Evolutionary conservation across 1,139 yeast species (phyloP).

Genomic region (Hansenula lynferdii): DNA sequence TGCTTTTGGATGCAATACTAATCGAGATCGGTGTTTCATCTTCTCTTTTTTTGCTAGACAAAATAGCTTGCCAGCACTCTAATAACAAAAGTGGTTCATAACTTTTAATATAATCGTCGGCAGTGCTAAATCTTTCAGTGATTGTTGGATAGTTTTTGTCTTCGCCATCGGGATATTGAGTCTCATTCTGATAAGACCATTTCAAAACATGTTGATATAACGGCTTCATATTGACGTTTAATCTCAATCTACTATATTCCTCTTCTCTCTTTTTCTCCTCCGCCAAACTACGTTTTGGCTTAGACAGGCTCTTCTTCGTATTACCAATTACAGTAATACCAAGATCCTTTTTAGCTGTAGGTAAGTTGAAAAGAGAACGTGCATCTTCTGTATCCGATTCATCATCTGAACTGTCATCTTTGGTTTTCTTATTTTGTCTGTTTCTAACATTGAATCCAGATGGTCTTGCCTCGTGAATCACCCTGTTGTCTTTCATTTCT

Average conservation of each 20-base stretch:
- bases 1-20: constrained; percentile 71
- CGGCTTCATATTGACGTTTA: constrained; percentile 75
- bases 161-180: constrained; percentile 53
- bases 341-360: constrained; percentile 6
- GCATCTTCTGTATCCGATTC: constrained; percentile 29
- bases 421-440: constrained; percentile 13
- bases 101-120: constrained; percentile 57
- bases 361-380: constrained; percentile 28
- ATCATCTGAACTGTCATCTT: constrained; percentile 28
- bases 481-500: constrained; percentile 30
- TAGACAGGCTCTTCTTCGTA: constrained; percentile 20
- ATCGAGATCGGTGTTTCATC: constrained; percentile 64
- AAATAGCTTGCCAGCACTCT: constrained; percentile 94
- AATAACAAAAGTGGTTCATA: constrained; percentile 79
- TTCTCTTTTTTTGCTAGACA: constrained; percentile 61
- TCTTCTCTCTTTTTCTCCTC: constrained; percentile 57
- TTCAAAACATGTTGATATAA: constrained; percentile 62
- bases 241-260: constrained; percentile 72
- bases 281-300: constrained; percentile 16
- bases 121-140: constrained; percentile 44
- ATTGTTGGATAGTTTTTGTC: constrained; percentile 32
- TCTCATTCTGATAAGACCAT: constrained; percentile 68
- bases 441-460: constrained; percentile 63
- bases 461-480: constrained; percentile 64
- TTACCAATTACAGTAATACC: constrained; percentile 28